These are phyloP conservation scores for Elymus sibiricus DNA, from an alignment of 176 grass and related monocot species.

Conservation along the genomic window DNA sequence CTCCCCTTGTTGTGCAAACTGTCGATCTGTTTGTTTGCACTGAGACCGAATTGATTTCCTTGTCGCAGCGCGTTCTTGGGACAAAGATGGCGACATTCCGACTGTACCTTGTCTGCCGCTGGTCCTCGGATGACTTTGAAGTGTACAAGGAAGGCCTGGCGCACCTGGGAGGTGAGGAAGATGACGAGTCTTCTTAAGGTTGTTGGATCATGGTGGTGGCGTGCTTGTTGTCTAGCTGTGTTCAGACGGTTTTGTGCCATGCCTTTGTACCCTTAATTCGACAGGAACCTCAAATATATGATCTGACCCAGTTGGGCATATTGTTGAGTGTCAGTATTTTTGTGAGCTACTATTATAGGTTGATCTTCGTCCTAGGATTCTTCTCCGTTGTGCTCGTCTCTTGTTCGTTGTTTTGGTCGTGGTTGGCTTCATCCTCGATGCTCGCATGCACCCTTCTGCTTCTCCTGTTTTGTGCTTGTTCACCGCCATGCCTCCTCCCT, in stretches of 20 bases:
- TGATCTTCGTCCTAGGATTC: no score
- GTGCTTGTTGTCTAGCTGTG: slow-evolving; percentile 10
- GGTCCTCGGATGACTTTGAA: slow-evolving; percentile 76
- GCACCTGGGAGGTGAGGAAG: slow-evolving; percentile 36
- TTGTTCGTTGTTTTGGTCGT: no score
- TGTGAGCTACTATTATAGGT: background rate
- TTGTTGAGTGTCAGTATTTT: background rate
- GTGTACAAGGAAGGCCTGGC: slow-evolving; percentile 68
- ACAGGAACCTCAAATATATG: background rate
- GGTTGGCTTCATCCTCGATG: no score
- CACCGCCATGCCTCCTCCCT: no score
- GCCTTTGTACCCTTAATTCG: background rate
- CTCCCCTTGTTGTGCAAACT: background rate
- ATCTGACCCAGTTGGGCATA: background rate
- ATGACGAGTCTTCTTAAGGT: slow-evolving; percentile 52
- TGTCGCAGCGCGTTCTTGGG: slow-evolving; percentile 60
- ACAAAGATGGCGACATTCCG: slow-evolving; percentile 86
- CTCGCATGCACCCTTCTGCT: no score
- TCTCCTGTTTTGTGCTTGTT: no score
- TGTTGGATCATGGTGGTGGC: background rate
- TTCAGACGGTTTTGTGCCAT: slow-evolving; percentile 19
- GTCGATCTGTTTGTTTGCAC: background rate
- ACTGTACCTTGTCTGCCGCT: slow-evolving; percentile 70
- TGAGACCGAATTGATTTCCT: background rate
- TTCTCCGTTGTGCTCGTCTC: no score